Conservation (phyloP, 148 eudicot species). For the Amaranthus cruentus region DNA sequence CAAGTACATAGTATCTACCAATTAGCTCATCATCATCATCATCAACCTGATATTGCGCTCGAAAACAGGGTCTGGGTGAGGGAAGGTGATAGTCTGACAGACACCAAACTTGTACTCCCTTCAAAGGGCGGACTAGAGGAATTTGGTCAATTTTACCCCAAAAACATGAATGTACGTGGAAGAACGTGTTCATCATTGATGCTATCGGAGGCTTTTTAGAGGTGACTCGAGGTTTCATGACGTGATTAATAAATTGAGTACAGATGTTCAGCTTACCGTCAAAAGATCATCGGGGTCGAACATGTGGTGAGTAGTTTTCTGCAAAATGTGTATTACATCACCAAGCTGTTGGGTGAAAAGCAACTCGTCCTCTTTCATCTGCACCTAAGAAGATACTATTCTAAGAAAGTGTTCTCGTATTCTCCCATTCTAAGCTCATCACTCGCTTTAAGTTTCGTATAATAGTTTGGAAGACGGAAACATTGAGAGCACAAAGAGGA, state of each 20-base stretch:
- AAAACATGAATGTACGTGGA: no score
- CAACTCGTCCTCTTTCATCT: conserved; percentile 97
- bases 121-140: no score
- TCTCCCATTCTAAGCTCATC: neutral
- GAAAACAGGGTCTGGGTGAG: no score
- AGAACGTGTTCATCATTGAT: no score
- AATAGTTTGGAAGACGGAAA: neutral
- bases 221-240: no score
- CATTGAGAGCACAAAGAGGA: conserved; percentile 2
- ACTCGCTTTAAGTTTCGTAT: neutral
- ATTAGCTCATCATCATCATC: no score
- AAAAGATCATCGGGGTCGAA: conserved; percentile 96
- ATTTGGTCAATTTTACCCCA: no score
- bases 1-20: no score
- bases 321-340: conserved; percentile 78
- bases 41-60: no score
- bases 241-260: neutral
- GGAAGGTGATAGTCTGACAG: no score
- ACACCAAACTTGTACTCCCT: neutral
- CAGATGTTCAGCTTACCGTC: conserved; percentile 45
- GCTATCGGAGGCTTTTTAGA: no score
- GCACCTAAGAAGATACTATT: conserved; percentile 22
- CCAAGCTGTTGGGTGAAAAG: conserved; percentile 70
- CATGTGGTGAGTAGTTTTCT: conserved; percentile 82
- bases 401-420: neutral